Evolutionary conservation across 2,329 filamentous ascomycete species (phyloP), one percentile per base, ranked within the genome.

Genomic region (Phialemoniopsis sp.): DNA sequence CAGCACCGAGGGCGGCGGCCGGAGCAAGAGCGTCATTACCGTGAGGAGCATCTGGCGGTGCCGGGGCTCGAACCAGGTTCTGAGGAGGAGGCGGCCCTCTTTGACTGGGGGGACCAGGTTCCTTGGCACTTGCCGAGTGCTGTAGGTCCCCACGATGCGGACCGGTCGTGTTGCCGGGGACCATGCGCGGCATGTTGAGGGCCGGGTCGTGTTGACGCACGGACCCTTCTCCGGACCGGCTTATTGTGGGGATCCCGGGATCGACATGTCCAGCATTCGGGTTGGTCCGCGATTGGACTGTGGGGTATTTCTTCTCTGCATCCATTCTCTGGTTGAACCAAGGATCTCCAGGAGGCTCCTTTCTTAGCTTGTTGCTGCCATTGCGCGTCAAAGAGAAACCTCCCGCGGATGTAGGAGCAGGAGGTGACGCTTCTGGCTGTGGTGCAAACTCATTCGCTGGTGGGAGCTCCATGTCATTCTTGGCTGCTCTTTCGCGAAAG

Each of bases 301-400:
- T 45, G 6, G 55, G 50, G 39, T 57, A 56, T 41, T 51, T 60
- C 26, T 61, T 62, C 39, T 72, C 70, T 4, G 64, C 62, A 21
- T 71, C 68, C n/a, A 53, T 55, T 29, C 68, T 63, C 17, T 57
- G 55, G 36, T 57, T 59, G 46, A 67, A 64, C 65, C 67, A 70
- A 2, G 65, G 58, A 36, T 80, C 74, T n/a, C 58, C 63, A 2
- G 77, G 74, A 1, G 73, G 76, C 3, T 76, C 69, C 45, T 81
- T 82, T 51, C 65, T 72, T 29, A 80, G 59, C 51, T 76, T 81
- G 47, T 79, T 78, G 49, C 76, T 81, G n/a, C 64, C 70, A 40
- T 59, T 73, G 36, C 73, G 67, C 8, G 61, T 54, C 28, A 70
- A 47, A 42, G 65, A 59, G 10, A 26, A 26, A 6, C 21, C 21